Percentiles rank a stretch among this genome's conserved stretches.
Conservation (phyloP, 192 early-diverging fungal genomes). For the Haplosporangium gracile region DNA sequence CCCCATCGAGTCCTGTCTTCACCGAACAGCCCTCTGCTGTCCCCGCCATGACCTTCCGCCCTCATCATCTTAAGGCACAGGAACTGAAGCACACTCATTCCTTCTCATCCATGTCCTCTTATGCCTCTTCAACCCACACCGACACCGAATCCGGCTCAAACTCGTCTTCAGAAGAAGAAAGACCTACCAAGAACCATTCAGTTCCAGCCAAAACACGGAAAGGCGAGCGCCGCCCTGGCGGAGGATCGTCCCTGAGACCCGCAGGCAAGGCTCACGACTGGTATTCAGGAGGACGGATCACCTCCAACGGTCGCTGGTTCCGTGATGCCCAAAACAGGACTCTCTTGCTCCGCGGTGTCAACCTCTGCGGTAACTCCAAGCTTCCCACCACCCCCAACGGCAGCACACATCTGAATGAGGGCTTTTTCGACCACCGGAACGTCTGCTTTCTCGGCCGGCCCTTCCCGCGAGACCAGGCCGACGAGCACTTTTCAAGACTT, state of each 20-base stretch:
- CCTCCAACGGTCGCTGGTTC: constrained; percentile 61
- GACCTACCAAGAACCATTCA: not conserved
- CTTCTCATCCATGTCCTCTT: constrained; percentile 57
- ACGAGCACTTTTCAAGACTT: constrained; percentile 81
- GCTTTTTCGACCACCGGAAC: constrained; percentile 78
- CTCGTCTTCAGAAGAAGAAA: constrained; percentile 17
- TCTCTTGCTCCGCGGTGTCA: constrained; percentile 80
- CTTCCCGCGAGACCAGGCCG: constrained; percentile 80
- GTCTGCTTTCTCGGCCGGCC: constrained; percentile 86
- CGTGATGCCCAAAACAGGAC: constrained; percentile 69
- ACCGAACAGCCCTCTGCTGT: constrained; percentile 16
- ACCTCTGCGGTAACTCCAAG: constrained; percentile 83
- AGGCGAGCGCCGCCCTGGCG: constrained; percentile 29
- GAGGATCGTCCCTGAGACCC: constrained; percentile 24
- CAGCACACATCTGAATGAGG: constrained; percentile 70
- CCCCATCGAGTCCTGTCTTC: not conserved
- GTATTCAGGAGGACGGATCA: constrained; percentile 51
- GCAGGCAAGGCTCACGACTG: constrained; percentile 58
- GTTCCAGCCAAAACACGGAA: constrained; percentile 11
- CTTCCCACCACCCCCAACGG: constrained; percentile 79
- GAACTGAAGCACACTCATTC: constrained; percentile 55
- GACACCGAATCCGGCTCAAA: constrained; percentile 9
- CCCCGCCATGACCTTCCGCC: constrained; percentile 42
- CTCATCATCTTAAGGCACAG: constrained; percentile 51
- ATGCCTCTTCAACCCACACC: constrained; percentile 51